A percentile compares a stretch with the other conserved stretches of the same genome.
Conservation (phyloP, 352 stramenopile species). For the Blastocystis sp. region DNA sequence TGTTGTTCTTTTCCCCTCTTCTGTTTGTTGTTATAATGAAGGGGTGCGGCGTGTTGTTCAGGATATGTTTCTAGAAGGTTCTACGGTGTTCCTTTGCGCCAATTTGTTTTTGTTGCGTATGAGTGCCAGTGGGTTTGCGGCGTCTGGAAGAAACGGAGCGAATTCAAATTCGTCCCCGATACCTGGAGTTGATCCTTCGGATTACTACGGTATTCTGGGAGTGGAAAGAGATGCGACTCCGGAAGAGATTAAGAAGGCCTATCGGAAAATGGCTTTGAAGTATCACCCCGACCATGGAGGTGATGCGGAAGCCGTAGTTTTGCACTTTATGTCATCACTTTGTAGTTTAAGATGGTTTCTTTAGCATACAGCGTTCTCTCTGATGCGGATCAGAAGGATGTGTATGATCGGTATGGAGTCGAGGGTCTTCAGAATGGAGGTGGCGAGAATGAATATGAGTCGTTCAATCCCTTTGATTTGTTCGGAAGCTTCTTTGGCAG, state of each 20-base stretch:
- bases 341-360: slow-evolving; percentile 84
- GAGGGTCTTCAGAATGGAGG: slow-evolving; percentile 80
- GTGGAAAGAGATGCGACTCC: slow-evolving; percentile 53
- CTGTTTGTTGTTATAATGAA: too few species aligned
- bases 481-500: neutral
- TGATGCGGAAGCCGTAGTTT: slow-evolving; percentile 14
- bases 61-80: too few species aligned
- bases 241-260: slow-evolving; percentile 72
- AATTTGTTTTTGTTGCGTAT: too few species aligned
- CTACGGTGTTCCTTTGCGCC: too few species aligned
- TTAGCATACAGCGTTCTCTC: slow-evolving; percentile 87
- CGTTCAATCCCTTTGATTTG: slow-evolving; percentile 32
- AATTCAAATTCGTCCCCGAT: too few species aligned
- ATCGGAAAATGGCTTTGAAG: slow-evolving; percentile 84
- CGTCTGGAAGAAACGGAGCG: too few species aligned
- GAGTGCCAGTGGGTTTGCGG: too few species aligned
- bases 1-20: neutral
- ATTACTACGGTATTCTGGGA: slow-evolving; percentile 71
- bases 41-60: too few species aligned
- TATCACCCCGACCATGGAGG: slow-evolving; percentile 79
- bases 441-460: neutral
- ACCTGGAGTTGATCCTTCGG: slow-evolving; percentile 8
- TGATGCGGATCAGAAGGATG: slow-evolving; percentile 85
- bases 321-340: neutral
- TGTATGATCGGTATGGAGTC: slow-evolving; percentile 87